Evolutionary conservation across 129 eudicot genomes (phyloP).

Genomic region (sunflower (Helianthus annuus)): DNA sequence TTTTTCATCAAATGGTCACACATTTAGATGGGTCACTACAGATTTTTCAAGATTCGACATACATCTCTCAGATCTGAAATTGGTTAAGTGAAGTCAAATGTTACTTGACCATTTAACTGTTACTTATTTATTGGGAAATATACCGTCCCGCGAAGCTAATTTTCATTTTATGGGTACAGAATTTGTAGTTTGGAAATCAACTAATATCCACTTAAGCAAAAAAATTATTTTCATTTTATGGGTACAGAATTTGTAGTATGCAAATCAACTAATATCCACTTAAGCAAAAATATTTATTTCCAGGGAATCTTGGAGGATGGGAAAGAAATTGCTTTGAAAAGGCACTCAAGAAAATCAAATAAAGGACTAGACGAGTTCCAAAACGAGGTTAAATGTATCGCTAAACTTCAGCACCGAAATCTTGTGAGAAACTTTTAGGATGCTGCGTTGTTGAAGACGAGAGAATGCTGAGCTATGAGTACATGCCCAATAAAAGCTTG

Average conservation of each 20-base stretch:
- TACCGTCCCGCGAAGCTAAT: neutral
- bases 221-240: too few relatives aligned
- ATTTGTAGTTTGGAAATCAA: too few relatives aligned
- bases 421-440: constrained; percentile 48
- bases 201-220: too few relatives aligned
- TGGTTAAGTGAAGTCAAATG: neutral
- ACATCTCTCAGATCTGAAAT: neutral
- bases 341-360: constrained; percentile 40
- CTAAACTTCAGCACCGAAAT: constrained; percentile 51
- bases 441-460: constrained; percentile 41
- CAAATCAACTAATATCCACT: too few relatives aligned
- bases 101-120: neutral
- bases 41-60: neutral
- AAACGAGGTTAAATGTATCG: constrained; percentile 41
- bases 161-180: neutral
- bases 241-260: too few relatives aligned
- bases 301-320: constrained; percentile 46
- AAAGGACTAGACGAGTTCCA: constrained; percentile 47
- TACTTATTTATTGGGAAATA: neutral
- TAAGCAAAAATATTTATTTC: too few relatives aligned
- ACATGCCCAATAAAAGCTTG: too few relatives aligned
- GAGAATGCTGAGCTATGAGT: constrained; percentile 27
- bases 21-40: too few relatives aligned
- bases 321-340: constrained; percentile 41
- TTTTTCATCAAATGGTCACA: too few relatives aligned